A percentile compares a stretch with the other conserved stretches of the same genome.
Evolutionary conservation across 495 filamentous ascomycete genomes (phyloP).

Genomic region (Cercophora scortea): DNA sequence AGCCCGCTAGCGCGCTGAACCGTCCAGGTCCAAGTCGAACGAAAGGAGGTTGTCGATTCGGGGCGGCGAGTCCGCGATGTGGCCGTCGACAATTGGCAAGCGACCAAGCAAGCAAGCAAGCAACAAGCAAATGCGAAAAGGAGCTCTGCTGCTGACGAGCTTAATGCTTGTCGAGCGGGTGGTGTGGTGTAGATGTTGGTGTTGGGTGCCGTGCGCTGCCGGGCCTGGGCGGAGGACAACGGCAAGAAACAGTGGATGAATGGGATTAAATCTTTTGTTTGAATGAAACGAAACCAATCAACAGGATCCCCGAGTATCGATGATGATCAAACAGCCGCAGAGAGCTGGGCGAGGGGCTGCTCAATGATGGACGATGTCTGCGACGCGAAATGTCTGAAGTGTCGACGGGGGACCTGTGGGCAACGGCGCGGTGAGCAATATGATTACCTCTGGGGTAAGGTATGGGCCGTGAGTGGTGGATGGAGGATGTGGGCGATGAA

Average conservation of each 20-base stretch:
- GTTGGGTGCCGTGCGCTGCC: slow-evolving; percentile 15
- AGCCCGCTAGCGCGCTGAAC: slow-evolving; percentile 13
- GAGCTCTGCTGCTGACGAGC: not conserved
- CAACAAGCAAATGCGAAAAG: not conserved
- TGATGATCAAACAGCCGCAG: slow-evolving; percentile 23
- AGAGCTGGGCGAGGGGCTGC: slow-evolving; percentile 12
- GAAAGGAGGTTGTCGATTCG: slow-evolving; percentile 6
- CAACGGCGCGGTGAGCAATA: slow-evolving; percentile 5
- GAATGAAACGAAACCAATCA: slow-evolving; percentile 34
- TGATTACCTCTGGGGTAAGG: slow-evolving; percentile 24
- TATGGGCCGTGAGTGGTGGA: slow-evolving; percentile 2
- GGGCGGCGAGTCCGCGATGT: slow-evolving; percentile 3
- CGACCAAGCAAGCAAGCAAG: not conserved
- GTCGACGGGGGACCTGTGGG: slow-evolving; percentile 5
- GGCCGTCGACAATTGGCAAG: slow-evolving; percentile 17
- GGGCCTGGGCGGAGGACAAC: slow-evolving; percentile 13
- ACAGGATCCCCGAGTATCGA: slow-evolving; percentile 26
- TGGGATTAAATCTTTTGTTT: slow-evolving; percentile 30
- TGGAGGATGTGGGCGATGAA: not conserved
- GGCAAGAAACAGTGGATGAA: slow-evolving; percentile 31
- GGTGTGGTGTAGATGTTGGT: slow-evolving; percentile 2
- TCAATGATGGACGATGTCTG: slow-evolving; percentile 19
- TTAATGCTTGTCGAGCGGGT: slow-evolving; percentile 1
- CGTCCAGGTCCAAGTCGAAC: slow-evolving; percentile 15
- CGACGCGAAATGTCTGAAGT: slow-evolving; percentile 27